Base-by-base conservation (phyloP, 306 rosid genomes). In the Cucurbita argyrosperma region DNA sequence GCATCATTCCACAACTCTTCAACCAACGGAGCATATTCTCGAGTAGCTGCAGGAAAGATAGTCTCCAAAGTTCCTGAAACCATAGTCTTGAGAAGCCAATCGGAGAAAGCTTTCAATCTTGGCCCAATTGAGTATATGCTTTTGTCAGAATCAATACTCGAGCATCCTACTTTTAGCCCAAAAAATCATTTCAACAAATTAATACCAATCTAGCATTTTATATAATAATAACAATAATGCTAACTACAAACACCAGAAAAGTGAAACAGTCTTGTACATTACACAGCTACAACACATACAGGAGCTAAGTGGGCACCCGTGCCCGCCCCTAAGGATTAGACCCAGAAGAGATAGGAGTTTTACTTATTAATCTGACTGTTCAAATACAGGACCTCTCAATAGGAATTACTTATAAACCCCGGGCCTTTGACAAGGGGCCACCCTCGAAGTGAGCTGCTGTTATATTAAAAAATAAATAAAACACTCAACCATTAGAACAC, bases 1-100 rank as follows among this genome's bases (percentile, higher is more conserved):
- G 91, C 77, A 81, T 88, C 92, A 60, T 85, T 80, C 97, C 97
- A 95, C 79, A 95, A 79, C 88, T 91, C 99, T 78, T 88, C 97
- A 37, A 95, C 84, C 72, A 90, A 60, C 15, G 99, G 99, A 52
- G 92, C 90, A 81, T 95, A 95, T 80, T 95, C 99, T 80, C 96
- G 92, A 58, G 91, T 91, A 68, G 99, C 99, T 10, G 99, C 99
- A 63, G 99, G 99, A 80, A 95, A 95, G 79, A 95, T 87, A 61
- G 89, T 89, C 83, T 91, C 99, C 80, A 95, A 84, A 82, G 88
- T 88, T 80, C 99, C 99, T 0, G 89, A 80, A 50, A 82, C 97
- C 95, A 91, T 95, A 47, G 88, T 88, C 89, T 90, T 95, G 71
- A 95, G 99, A 74, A 95, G 90, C 97, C 97, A 95, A 78, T 95